Conservation (phyloP, 768 basidiomycete genomes). For the Termitomyces sp. region DNA sequence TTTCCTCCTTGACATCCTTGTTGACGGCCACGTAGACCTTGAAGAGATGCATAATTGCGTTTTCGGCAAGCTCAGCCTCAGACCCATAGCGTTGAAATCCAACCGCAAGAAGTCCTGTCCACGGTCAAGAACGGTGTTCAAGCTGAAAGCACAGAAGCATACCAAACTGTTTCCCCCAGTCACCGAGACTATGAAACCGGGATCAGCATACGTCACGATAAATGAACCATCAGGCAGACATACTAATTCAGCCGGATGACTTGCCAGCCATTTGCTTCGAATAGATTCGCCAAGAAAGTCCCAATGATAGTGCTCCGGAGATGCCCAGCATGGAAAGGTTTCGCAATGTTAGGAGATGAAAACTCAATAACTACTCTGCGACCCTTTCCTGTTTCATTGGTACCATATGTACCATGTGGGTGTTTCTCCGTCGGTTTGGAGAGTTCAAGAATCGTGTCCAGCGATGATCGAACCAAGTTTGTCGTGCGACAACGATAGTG, state of each 20-base stretch:
- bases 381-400: slow-evolving; percentile 68
- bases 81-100: slow-evolving; percentile 91
- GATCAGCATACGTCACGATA: neutral
- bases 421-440: slow-evolving; percentile 37
- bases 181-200: slow-evolving; percentile 49
- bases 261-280: slow-evolving; percentile 88
- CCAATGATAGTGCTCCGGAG: slow-evolving; percentile 95
- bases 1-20: slow-evolving; percentile 50
- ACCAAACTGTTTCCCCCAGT: slow-evolving; percentile 93
- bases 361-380: slow-evolving; percentile 87
- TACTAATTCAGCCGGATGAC: slow-evolving; percentile 79
- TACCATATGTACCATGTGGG: slow-evolving; percentile 66
- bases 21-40: slow-evolving; percentile 92
- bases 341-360: slow-evolving; percentile 95
- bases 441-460: slow-evolving; percentile 37
- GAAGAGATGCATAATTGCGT: slow-evolving; percentile 92
- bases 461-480: slow-evolving; percentile 5
- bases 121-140: neutral
- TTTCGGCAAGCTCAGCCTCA: slow-evolving; percentile 69
- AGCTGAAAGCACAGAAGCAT: neutral
- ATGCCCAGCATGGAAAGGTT: slow-evolving; percentile 96
- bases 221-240: neutral
- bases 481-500: slow-evolving; percentile 5
- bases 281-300: slow-evolving; percentile 83
- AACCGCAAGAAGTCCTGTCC: slow-evolving; percentile 73